phyloP scores from a whole-genome alignment of 2,329 filamentous ascomycete genomes.

The Dothideomycetes sp. region DNA sequence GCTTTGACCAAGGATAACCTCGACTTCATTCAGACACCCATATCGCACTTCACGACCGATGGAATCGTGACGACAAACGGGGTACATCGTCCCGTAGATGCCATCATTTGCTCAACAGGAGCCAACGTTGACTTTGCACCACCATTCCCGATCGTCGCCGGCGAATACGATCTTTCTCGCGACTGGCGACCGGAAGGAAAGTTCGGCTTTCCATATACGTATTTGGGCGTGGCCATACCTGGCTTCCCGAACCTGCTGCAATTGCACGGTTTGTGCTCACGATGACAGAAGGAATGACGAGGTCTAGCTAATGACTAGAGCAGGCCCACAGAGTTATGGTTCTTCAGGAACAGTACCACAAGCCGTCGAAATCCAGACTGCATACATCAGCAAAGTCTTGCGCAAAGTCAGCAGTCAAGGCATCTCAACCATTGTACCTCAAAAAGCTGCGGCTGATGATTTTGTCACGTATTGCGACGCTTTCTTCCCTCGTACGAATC shows the following conservation, averaged over 20 bases:
- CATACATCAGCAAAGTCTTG: slow-evolving; percentile 57
- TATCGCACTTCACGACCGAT: slow-evolving; percentile 48
- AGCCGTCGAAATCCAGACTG: slow-evolving; percentile 55
- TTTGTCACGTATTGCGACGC: slow-evolving; percentile 31
- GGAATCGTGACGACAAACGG: slow-evolving; percentile 56
- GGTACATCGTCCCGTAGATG: slow-evolving; percentile 48
- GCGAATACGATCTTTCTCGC: slow-evolving; percentile 44
- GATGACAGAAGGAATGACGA: not conserved
- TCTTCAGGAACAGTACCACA: slow-evolving; percentile 59
- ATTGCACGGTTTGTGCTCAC: slow-evolving; percentile 41
- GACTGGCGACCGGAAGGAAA: slow-evolving; percentile 49
- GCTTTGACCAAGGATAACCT: slow-evolving; percentile 21
- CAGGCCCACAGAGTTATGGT: slow-evolving; percentile 45
- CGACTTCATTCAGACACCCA: slow-evolving; percentile 49
- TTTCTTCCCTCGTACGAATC: slow-evolving; percentile 44
- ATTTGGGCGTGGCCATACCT: slow-evolving; percentile 54
- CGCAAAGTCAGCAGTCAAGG: slow-evolving; percentile 59
- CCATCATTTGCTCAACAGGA: slow-evolving; percentile 46
- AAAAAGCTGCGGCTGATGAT: slow-evolving; percentile 45
- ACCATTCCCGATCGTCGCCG: slow-evolving; percentile 49
- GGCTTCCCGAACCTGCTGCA: slow-evolving; percentile 61
- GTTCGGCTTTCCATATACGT: slow-evolving; percentile 58
- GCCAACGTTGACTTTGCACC: slow-evolving; percentile 27
- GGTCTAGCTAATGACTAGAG: not conserved
- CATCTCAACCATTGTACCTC: slow-evolving; percentile 53